Evolutionary conservation across 257 asterid genomes (phyloP), one percentile per base, ranked within the genome.

Genomic region (Paraleonurus japonicus): DNA sequence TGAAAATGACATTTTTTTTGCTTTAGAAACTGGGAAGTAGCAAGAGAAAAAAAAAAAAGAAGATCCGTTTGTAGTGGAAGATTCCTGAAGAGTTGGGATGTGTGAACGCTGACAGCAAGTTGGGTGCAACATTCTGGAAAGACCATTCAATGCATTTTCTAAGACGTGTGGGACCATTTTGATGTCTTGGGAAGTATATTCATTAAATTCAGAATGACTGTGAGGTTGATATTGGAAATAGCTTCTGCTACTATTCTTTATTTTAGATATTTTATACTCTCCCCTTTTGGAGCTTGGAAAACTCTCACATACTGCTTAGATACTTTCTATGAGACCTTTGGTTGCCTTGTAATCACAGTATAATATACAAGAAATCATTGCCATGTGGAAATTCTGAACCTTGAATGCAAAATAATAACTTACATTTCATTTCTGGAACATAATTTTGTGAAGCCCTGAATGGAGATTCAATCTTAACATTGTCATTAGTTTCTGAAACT

Each of bases 81-180:
- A 47, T 10, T 69, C 51, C 50, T 50, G 57, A 28, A 28, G n/a
- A 61, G 20, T 32, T 22, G 12, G 55, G 57, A 20, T 47, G 13
- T 63, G 16, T 72, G 30, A 62, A 61, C 3, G 35, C 43, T 53
- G 16, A 53, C 64, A 16, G 27, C 71, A 72, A 72, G 71, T 63
- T 72, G 71, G 7, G 13, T 32, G 39, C 61, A 33, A 19, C 39
- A 62, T 50, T 62, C 41, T 22, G 15, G 47, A 13, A 63, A 50
- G 69, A 60, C 53, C 64, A 20, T 13, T 61, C 12, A 22, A 48
- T 50, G 22, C 23, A 6, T 33, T 50, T 32, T 4, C 71, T 32
- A 50, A 33, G 28, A 45, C 16, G 45, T 51, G 57, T 48, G 39
- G 70, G 76, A 71, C 39, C 43, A 30, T 62, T 27, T 50, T 71